A percentile compares a stretch with the other conserved stretches of the same genome.
These are phyloP conservation scores for Euptelea pleiosperma DNA, from an alignment of 164 flowering plant genomes.

Conservation along the genomic window DNA sequence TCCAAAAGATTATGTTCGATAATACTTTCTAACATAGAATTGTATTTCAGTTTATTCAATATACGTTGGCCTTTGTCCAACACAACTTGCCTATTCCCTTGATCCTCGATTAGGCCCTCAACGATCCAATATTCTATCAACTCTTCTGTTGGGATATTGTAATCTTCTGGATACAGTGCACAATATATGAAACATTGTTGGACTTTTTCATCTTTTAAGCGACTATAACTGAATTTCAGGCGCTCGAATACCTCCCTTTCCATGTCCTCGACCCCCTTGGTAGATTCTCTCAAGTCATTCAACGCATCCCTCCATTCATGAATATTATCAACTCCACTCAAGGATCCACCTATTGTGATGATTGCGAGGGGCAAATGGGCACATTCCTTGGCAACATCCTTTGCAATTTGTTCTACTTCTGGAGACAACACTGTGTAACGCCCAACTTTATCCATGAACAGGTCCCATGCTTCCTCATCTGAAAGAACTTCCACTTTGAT, in stretches of 20 bases:
- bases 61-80: conserved; percentile 18
- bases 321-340: conserved; percentile 12
- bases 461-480: conserved; percentile 21
- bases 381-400: conserved; percentile 13
- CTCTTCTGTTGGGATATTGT: conserved; percentile 8
- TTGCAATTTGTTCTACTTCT: conserved; percentile 6
- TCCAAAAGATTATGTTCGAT: too few species aligned
- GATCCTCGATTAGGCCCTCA: conserved; percentile 20
- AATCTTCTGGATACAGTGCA: conserved; percentile 22
- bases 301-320: conserved; percentile 24
- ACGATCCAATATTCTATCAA: conserved; percentile 21
- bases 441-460: conserved; percentile 15
- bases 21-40: conserved; percentile 16
- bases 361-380: conserved; percentile 26
- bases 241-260: conserved; percentile 7
- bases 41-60: conserved; percentile 17
- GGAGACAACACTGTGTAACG: background rate
- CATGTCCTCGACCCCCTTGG: background rate
- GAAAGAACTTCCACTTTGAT: conserved; percentile 12
- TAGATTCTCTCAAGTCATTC: conserved; percentile 8
- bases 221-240: conserved; percentile 18
- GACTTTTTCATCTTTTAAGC: conserved; percentile 2
- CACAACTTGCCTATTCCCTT: conserved; percentile 2
- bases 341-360: conserved; percentile 12
- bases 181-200: conserved; percentile 24